Conservation (phyloP, 2,329 filamentous ascomycete species). For the Parasarocladium wereldwijsianum region DNA sequence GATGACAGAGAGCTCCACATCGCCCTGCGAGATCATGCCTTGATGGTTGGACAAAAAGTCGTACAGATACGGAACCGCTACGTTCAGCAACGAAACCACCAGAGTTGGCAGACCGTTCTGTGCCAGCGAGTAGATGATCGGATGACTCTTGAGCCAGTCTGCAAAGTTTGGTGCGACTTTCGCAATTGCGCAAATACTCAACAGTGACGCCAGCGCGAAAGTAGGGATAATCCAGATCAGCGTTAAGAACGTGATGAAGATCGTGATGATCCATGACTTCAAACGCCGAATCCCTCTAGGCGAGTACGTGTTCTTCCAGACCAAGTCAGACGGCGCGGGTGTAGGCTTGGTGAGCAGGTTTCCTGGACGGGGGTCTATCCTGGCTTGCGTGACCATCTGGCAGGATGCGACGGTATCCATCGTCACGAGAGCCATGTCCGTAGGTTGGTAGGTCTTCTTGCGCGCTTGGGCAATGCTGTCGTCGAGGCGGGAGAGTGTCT, state of each 20-base stretch:
- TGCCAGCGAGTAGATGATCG: conserved; percentile 60
- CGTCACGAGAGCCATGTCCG: conserved; percentile 83
- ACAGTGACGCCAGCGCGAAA: conserved; percentile 59
- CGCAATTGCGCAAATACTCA: conserved; percentile 70
- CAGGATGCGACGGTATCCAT: conserved; percentile 89
- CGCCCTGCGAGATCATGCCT: conserved; percentile 88
- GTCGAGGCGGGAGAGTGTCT: conserved; percentile 66
- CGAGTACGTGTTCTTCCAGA: conserved; percentile 89
- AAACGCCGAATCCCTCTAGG: conserved; percentile 58
- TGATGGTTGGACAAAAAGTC: conserved; percentile 83
- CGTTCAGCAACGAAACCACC: conserved; percentile 72
- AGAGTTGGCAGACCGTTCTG: conserved; percentile 80
- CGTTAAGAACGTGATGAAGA: conserved; percentile 69
- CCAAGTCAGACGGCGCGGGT: conserved; percentile 79
- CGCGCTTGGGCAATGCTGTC: conserved; percentile 57
- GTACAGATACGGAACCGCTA: conserved; percentile 86
- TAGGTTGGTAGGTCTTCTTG: conserved; percentile 61
- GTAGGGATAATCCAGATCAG: conserved; percentile 81
- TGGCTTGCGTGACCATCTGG: conserved; percentile 93
- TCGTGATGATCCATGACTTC: conserved; percentile 70
- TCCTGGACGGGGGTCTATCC: conserved; percentile 79
- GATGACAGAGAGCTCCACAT: conserved; percentile 86
- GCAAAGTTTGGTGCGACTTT: conserved; percentile 59
- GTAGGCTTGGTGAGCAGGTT: conserved; percentile 74
- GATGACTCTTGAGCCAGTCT: conserved; percentile 49